Evolutionary conservation across 23 red algal genomes (phyloP).

Genomic region (Gracilariopsis chorda): DNA sequence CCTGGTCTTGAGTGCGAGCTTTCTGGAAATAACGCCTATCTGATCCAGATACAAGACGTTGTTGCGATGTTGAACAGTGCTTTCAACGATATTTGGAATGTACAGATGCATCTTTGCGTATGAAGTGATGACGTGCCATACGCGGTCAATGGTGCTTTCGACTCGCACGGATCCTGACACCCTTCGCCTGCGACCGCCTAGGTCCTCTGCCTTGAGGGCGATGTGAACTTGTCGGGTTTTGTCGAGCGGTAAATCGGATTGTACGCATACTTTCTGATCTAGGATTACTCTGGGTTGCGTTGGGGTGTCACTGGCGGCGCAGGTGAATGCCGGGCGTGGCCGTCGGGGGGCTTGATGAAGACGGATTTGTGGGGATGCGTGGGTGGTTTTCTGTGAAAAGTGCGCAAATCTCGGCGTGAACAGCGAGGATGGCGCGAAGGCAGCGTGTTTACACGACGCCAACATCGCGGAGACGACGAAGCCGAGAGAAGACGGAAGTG

Average conservation of each 20-base stretch:
- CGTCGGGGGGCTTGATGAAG: not conserved
- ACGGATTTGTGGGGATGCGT: not conserved
- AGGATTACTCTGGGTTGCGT: not conserved
- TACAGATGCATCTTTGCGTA: constrained; percentile 70
- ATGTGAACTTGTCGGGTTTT: constrained; percentile 3
- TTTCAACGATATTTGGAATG: constrained; percentile 83
- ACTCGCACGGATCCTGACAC: constrained; percentile 66
- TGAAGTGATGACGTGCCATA: constrained; percentile 81
- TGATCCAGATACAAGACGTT: constrained; percentile 68
- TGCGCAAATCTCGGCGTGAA: not conserved
- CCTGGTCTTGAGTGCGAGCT: constrained; percentile 65
- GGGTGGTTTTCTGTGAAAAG: not conserved
- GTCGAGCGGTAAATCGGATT: constrained; percentile 6
- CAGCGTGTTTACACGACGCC: not conserved
- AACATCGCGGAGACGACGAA: not conserved
- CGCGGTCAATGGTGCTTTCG: constrained; percentile 41
- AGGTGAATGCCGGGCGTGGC: not conserved
- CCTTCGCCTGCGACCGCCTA: constrained; percentile 67
- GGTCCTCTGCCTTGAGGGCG: constrained; percentile 42
- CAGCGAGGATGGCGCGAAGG: not conserved
- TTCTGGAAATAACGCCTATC: constrained; percentile 67
- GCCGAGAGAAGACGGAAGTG: not conserved
- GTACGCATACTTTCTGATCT: not conserved
- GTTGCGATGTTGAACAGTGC: not conserved
- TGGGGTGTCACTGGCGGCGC: not conserved